Percentiles rank a stretch among this genome's conserved stretches.
Evolutionary conservation across 2,329 filamentous ascomycete genomes (phyloP).

Genomic region (Hymenoscyphus infarciens): DNA sequence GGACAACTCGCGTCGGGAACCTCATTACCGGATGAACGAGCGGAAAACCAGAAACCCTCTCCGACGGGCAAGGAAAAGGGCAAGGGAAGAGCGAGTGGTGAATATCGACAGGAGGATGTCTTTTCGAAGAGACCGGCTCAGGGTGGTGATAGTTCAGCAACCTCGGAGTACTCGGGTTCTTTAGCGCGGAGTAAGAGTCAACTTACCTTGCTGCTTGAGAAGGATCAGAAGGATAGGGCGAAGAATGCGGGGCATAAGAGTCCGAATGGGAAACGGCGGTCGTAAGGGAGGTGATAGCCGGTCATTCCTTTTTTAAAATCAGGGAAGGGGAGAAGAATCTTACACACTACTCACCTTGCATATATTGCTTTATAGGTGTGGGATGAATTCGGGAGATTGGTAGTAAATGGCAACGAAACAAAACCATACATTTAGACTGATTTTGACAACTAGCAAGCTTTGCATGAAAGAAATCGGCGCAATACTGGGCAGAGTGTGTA

Average conservation of each 20-base stretch:
- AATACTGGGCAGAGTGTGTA: no score
- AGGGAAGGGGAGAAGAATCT: neutral
- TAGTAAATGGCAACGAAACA: no score
- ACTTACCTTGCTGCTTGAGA: constrained; percentile 54
- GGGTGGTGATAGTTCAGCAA: constrained; percentile 12
- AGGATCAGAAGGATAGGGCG: constrained; percentile 51
- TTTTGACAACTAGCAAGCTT: no score
- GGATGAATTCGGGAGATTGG: no score
- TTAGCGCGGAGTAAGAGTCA: constrained; percentile 60
- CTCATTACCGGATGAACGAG: constrained; percentile 3
- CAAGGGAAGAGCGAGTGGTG: constrained; percentile 25
- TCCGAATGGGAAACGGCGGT: constrained; percentile 27
- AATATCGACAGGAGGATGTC: constrained; percentile 17
- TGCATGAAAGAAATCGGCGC: no score
- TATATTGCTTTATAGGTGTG: no score
- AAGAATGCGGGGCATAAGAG: constrained; percentile 33
- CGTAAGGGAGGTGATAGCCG: neutral
- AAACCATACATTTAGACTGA: no score
- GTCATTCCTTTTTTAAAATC: neutral
- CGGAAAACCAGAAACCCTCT: neutral
- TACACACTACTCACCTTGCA: neutral
- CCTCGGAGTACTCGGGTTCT: constrained; percentile 34
- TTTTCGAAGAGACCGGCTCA: constrained; percentile 30
- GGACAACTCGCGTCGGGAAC: constrained; percentile 21
- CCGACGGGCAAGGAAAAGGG: constrained; percentile 21